A percentile compares a stretch with the other conserved stretches of the same genome.
Evolutionary conservation across 2,329 filamentous ascomycete genomes (phyloP).

Genomic region (Colletotrichum tabaci): DNA sequence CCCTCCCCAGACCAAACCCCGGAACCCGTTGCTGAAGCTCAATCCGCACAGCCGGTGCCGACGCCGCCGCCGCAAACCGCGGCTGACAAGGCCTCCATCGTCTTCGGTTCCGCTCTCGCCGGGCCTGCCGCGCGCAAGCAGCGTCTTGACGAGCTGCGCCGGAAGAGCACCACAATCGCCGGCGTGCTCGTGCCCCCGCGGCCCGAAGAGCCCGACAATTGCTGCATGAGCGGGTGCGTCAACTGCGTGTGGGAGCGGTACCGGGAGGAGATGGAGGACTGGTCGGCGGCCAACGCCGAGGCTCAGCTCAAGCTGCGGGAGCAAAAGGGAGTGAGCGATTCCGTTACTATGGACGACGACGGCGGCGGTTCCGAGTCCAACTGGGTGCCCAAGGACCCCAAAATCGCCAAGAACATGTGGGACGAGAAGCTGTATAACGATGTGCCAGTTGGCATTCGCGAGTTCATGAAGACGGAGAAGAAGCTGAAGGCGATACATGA

Average conservation of each 20-base stretch:
- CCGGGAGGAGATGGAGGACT: constrained; percentile 93
- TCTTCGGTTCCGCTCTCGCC: constrained; percentile 86
- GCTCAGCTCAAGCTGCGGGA: constrained; percentile 70
- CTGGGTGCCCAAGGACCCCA: constrained; percentile 66
- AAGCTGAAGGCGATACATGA: constrained; percentile 82
- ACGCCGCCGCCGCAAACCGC: constrained; percentile 62
- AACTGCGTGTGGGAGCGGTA: constrained; percentile 97
- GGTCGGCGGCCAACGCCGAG: constrained; percentile 76
- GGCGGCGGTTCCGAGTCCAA: constrained; percentile 81
- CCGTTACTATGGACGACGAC: constrained; percentile 82
- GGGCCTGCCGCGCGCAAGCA: constrained; percentile 80
- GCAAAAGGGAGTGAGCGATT: constrained; percentile 47
- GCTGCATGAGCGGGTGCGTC: constrained; percentile 98
- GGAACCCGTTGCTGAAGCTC: constrained; percentile 44
- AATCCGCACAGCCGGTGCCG: constrained; percentile 44
- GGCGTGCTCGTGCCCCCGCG: constrained; percentile 87
- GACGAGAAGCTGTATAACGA: constrained; percentile 81
- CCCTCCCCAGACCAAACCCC: constrained; percentile 31
- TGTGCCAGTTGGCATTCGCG: constrained; percentile 91
- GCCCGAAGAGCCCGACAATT: constrained; percentile 94
- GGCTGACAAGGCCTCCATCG: constrained; percentile 73
- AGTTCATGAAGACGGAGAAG: constrained; percentile 99
- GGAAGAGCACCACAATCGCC: constrained; percentile 76
- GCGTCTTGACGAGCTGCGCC: constrained; percentile 70
- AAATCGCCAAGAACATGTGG: constrained; percentile 67